Conservation (phyloP, 2,329 filamentous ascomycete genomes). For the Ophiobolus disseminans region DNA sequence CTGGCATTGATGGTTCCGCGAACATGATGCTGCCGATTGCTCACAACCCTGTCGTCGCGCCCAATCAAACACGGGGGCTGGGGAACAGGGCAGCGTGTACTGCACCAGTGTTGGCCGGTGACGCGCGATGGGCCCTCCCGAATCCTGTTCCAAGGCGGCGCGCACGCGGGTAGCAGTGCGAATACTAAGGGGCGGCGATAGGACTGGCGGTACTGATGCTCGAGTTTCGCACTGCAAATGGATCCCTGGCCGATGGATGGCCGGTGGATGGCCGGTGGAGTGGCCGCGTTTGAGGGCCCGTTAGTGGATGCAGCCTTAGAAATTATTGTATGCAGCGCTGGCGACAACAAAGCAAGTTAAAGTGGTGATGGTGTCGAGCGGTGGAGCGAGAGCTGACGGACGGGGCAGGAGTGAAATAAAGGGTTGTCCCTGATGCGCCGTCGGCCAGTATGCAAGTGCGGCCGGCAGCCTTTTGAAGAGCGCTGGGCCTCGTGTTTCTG, state of each 20-base stretch:
- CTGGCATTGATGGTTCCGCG: slow-evolving; percentile 52
- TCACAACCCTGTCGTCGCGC: slow-evolving; percentile 37
- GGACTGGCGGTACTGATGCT: slow-evolving; percentile 44
- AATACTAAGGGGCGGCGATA: slow-evolving; percentile 28
- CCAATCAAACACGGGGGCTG: slow-evolving; percentile 44
- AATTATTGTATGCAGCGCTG: slow-evolving; percentile 28
- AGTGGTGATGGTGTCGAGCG: no score
- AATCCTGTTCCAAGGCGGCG: slow-evolving; percentile 24
- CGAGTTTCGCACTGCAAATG: slow-evolving; percentile 32
- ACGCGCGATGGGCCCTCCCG: slow-evolving; percentile 24
- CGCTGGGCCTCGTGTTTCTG: slow-evolving; percentile 24
- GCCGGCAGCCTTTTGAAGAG: slow-evolving; percentile 22
- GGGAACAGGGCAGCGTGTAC: slow-evolving; percentile 27
- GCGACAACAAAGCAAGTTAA: no score
- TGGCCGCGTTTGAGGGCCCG: slow-evolving; percentile 7
- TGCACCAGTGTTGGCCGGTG: slow-evolving; percentile 28
- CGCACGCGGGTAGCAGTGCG: slow-evolving; percentile 12
- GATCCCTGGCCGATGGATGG: slow-evolving; percentile 21
- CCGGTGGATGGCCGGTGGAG: slow-evolving; percentile 15
- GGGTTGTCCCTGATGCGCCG: neutral
- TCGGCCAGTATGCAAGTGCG: slow-evolving; percentile 24
- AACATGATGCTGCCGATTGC: slow-evolving; percentile 50
- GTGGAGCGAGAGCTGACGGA: neutral
- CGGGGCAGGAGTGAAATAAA: neutral
- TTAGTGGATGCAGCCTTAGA: neutral